Conservation (phyloP, 345 rosid species). For the Moringa oleifera region DNA sequence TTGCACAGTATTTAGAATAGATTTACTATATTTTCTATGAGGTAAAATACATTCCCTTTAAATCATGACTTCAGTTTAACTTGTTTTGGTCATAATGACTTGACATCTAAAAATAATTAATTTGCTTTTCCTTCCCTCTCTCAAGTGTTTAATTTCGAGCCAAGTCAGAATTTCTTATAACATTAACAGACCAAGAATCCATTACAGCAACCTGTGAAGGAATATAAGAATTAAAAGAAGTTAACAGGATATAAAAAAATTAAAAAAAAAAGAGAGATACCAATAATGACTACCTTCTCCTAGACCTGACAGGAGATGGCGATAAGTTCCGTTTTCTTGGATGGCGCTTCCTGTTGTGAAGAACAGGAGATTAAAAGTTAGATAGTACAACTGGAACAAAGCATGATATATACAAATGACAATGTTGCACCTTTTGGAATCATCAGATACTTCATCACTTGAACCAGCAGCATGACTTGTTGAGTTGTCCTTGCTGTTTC, state of each 20-base stretch:
- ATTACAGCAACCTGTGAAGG: not conserved
- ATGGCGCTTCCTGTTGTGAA: slow-evolving; percentile 47
- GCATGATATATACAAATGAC: slow-evolving; percentile 14
- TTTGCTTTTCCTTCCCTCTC: too few species aligned
- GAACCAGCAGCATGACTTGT: slow-evolving; percentile 32
- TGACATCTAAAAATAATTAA: too few species aligned
- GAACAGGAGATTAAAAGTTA: slow-evolving; percentile 20
- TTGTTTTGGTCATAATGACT: not conserved
- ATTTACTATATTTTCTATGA: not conserved
- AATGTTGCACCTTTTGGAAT: slow-evolving; percentile 57
- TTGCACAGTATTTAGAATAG: not conserved
- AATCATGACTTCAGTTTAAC: too few species aligned
- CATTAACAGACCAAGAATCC: not conserved
- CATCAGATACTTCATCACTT: slow-evolving; percentile 63
- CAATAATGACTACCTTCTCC: slow-evolving; percentile 61
- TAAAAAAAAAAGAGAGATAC: slow-evolving; percentile 13
- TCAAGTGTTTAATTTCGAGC: too few species aligned
- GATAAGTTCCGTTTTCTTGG: slow-evolving; percentile 55
- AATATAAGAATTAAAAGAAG: too few species aligned
- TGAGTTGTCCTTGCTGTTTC: slow-evolving; percentile 40
- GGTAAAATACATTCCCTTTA: too few species aligned
- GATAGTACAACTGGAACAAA: slow-evolving; percentile 5
- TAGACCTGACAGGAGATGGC: slow-evolving; percentile 82
- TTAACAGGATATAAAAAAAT: not conserved
- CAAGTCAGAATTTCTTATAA: not conserved